Base-by-base conservation (phyloP, 225 moss, liverwort and hornwort species). In the Anthoceros angustus region DNA sequence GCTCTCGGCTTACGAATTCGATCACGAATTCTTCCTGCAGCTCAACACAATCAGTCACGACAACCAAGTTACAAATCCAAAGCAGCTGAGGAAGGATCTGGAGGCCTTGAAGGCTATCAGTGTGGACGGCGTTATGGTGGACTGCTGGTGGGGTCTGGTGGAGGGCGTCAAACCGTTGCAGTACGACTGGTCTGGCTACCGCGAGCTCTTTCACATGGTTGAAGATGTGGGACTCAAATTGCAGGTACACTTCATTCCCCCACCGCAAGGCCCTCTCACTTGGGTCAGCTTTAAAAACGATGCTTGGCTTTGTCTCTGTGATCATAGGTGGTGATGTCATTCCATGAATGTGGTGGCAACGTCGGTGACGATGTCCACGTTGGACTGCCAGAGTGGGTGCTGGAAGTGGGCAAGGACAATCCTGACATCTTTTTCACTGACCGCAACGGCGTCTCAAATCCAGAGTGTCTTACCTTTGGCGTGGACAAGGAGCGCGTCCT, bases 261-360 rank as follows among this genome's bases (percentile, higher is more conserved):
- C 50, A 1, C 18, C 50, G 21, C 3, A 5, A 21, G 50, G 18
- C 21, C 16, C 2, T 15, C 16, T 55, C 21, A 1, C 4, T 15
- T 15, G 21, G 50, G 16, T 1, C 18, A 55, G 18, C 2, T 3
- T 21, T 55, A 5, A 15, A 15, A 55, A 15, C 50, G 21, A 16
- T 21, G 10, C 32, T 55, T 10, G 12, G 32, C 8, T 39, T 68
- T 63, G 9, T 46, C 48, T 41, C 10, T 7, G 40, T 69, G 12
- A 4, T 63, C 15, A 4, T 16, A 89, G 89, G 88, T 89, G 62
- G 92, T 93, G 24, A 89, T 93, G 92, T 87, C 92, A 66, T 85
- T 93, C 18, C 89, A 93, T 76, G 77, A 80, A 66, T 80, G 80
- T 63, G 80, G 80, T 67, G 80, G 80, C 26, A 80, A 80, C 63